Conservation (phyloP, 768 basidiomycete genomes). For the Boletus speciosus region DNA sequence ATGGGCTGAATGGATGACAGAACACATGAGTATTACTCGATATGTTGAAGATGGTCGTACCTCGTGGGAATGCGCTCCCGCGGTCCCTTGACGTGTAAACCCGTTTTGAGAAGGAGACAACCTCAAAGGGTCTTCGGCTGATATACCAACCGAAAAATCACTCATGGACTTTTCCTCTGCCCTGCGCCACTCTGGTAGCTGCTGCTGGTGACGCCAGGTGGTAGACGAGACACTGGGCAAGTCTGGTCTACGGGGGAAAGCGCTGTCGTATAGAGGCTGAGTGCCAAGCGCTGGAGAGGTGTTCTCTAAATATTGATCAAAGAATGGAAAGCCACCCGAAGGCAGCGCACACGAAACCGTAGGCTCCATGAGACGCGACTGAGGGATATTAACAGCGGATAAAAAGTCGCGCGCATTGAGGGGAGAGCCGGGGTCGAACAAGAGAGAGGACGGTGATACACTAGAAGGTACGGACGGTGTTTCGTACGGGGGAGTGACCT, state of each 20-base stretch:
- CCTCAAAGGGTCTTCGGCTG: conserved; percentile 30
- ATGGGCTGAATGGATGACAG: conserved; percentile 55
- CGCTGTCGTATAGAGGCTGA: conserved; percentile 34
- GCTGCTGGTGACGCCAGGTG: conserved; percentile 29
- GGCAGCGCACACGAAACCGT: conserved; percentile 16
- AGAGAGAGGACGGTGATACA: conserved; percentile 37
- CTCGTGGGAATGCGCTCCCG: conserved; percentile 44
- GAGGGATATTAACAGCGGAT: conserved; percentile 21
- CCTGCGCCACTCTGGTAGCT: conserved; percentile 43
- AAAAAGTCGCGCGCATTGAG: conserved; percentile 31
- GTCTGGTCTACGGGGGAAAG: conserved; percentile 26
- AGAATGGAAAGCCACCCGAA: conserved; percentile 38
- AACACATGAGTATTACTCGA: conserved; percentile 11
- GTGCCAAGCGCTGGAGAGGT: conserved; percentile 36
- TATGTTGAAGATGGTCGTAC: conserved; percentile 33
- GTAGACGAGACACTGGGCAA: conserved; percentile 8
- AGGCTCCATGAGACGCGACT: conserved; percentile 25
- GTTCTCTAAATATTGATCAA: conserved; percentile 53
- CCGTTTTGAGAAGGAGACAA: conserved; percentile 25
- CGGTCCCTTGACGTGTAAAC: conserved; percentile 27
- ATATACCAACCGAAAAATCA: conserved; percentile 24
- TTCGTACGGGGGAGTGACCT: conserved; percentile 53
- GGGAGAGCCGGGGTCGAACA: conserved; percentile 45
- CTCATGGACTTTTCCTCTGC: conserved; percentile 29
- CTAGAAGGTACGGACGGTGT: conserved; percentile 24